Evolutionary conservation across 371 early-diverging fungal species (phyloP).

Genomic region (Smittium mucronatum): DNA sequence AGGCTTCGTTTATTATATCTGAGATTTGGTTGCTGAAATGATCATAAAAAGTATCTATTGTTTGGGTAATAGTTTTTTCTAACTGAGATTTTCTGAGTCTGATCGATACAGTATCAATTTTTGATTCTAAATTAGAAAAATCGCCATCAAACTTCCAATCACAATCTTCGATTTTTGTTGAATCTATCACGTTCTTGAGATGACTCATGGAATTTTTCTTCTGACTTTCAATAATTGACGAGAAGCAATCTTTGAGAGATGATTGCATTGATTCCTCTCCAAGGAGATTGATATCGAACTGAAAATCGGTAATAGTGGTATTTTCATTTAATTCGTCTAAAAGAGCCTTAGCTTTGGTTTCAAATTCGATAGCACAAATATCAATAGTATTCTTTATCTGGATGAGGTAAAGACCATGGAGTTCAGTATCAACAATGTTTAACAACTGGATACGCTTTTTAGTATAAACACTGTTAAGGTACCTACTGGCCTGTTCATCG

Average conservation of each 20-base stretch:
- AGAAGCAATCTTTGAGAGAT: neutral
- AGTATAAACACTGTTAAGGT: conserved; percentile 76
- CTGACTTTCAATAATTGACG: conserved; percentile 14
- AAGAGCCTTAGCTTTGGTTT: conserved; percentile 32
- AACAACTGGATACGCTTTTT: conserved; percentile 72
- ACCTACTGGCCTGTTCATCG: conserved; percentile 81
- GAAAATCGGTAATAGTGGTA: conserved; percentile 5
- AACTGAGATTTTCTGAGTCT: conserved; percentile 63
- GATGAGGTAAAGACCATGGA: conserved; percentile 63
- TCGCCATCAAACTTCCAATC: conserved; percentile 70
- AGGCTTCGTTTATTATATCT: conserved; percentile 46
- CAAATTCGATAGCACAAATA: conserved; percentile 49
- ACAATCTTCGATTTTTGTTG: conserved; percentile 27
- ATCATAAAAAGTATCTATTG: conserved; percentile 49
- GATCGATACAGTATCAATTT: conserved; percentile 47
- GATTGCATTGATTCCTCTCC: neutral
- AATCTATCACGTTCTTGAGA: conserved; percentile 16
- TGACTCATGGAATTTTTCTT: conserved; percentile 13
- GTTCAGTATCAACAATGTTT: conserved; percentile 54
- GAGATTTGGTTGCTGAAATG: conserved; percentile 56
- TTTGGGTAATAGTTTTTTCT: conserved; percentile 50
- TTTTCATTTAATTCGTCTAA: conserved; percentile 18
- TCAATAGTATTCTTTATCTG: conserved; percentile 79
- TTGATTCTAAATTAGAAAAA: conserved; percentile 43
- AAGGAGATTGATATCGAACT: neutral